Evolutionary conservation across 2,329 filamentous ascomycete species (phyloP), one percentile per base, ranked within the genome.

Genomic region (Fusarium citri): DNA sequence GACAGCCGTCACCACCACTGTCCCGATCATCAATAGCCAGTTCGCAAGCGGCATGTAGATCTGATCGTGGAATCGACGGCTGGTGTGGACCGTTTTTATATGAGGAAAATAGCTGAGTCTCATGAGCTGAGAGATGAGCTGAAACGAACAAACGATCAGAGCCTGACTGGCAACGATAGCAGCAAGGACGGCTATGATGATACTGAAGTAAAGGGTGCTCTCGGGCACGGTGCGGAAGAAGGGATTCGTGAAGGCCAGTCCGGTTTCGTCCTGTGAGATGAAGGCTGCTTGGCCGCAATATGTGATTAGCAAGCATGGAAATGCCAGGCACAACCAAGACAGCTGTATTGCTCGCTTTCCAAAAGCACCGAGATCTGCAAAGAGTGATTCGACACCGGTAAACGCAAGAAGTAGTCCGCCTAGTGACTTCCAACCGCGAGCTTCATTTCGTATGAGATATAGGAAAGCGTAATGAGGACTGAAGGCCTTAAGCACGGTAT

Each of bases 141-240:
- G 91, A 68, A 94, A 94, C 0, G 89, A 89, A 10, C 88, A 89
- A 0, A 92, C 94, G 53, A 94, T 93, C 80, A 94, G 91, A 12
- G 92, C 92, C 70, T 94, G 92, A 6, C 89, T 92, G 1, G 92
- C 92, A 14, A 94, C 91, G 71, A 94, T 88, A 26, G 91, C 90
- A 6, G 91, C 90, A 6, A 92, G 80, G 11, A 94, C 85, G 0
- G 91, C 91, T 49, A 94, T 80, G 5, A 94, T 84, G 28, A 94
- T 80, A 57, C 86, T 87, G 7, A 90, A 90, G 73, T 91, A 92
- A 23, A 94, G 82, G 74, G 87, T 89, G 6, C 90, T 90, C 0
- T 87, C 87, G 0, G 91, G 91, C 0, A 89, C 88, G 0, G 88
- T 86, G 68, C 91, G 87, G 80, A 92, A 94, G 76, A 94, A 93